Percentiles rank a stretch among this genome's conserved stretches.
phyloP scores from a whole-genome alignment of 2,329 filamentous ascomycete species.

The Fusarium nodosum region DNA sequence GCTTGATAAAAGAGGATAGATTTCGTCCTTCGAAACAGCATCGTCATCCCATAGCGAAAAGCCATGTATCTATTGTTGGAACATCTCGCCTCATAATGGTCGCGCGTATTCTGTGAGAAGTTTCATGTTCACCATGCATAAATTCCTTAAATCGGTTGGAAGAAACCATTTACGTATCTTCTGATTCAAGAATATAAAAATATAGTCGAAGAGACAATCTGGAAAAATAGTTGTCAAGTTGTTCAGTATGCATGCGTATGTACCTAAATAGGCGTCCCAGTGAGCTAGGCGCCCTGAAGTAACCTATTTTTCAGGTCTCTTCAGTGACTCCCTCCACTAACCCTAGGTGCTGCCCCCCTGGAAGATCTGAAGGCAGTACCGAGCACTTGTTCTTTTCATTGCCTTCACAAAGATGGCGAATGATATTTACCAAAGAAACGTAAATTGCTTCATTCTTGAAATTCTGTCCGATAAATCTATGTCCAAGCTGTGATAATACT shows the following conservation, averaged over 20 bases:
- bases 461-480: not conserved
- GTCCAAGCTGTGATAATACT: rapidly evolving
- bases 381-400: not conserved
- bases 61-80: too few relatives aligned
- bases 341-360: not conserved
- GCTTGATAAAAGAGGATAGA: rapidly evolving
- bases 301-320: not conserved
- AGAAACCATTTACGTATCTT: not conserved
- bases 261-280: not conserved
- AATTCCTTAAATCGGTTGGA: not conserved
- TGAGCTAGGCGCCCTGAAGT: not conserved
- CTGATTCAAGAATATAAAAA: not conserved
- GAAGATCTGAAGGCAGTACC: not conserved
- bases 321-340: not conserved
- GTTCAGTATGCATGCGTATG: not conserved
- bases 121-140: too few relatives aligned
- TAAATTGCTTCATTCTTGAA: not conserved
- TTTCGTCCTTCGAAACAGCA: not conserved
- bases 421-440: too few relatives aligned
- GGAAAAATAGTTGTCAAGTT: not conserved
- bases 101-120: not conserved
- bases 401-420: too few relatives aligned
- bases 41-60: too few relatives aligned
- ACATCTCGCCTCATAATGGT: not conserved
- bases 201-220: not conserved